phyloP scores from a whole-genome alignment of 352 stramenopile genomes.

The Phytophthora foliorum region DNA sequence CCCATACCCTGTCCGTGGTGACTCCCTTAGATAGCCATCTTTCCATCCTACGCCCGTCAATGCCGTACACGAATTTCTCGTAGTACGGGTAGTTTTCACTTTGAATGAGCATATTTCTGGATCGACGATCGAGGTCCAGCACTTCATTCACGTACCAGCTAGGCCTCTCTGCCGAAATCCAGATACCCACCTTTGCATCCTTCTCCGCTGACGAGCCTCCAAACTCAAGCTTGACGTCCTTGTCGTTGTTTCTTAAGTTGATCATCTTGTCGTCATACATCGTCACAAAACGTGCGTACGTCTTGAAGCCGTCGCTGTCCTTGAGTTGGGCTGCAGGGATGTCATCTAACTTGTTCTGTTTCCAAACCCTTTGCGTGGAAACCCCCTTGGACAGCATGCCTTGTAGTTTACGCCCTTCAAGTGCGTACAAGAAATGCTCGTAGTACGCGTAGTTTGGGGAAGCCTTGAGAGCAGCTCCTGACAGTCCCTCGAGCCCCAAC shows the following conservation, averaged over 20 bases:
- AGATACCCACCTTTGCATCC: slow-evolving; percentile 17
- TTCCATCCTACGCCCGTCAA: neutral
- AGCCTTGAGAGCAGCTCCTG: slow-evolving; percentile 9
- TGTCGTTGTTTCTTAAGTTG: slow-evolving; percentile 5
- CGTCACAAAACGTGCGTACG: slow-evolving; percentile 12
- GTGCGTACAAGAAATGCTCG: slow-evolving; percentile 14
- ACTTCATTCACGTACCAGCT: slow-evolving; percentile 13
- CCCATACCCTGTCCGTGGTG: neutral
- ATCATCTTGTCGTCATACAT: slow-evolving; percentile 24
- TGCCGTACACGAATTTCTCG: neutral
- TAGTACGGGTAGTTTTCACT: slow-evolving; percentile 13
- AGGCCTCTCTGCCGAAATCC: slow-evolving; percentile 7
- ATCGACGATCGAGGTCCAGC: slow-evolving; percentile 9
- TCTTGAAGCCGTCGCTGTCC: slow-evolving; percentile 22
- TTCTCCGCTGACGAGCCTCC: slow-evolving; percentile 2
- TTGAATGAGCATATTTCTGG: neutral
- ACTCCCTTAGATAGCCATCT: neutral
- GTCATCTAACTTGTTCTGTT: slow-evolving; percentile 4
- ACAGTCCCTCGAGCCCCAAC: slow-evolving; percentile 4
- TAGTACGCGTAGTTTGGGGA: slow-evolving; percentile 20
- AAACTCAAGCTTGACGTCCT: neutral
- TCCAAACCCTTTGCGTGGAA: slow-evolving; percentile 2
- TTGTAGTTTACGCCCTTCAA: slow-evolving; percentile 4
- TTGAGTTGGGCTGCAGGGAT: slow-evolving; percentile 8
- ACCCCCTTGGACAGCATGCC: neutral